These are phyloP conservation scores for Hymenoscyphus fraxineus DNA, from an alignment of 2,329 filamentous ascomycete species.

Conservation along the genomic window DNA sequence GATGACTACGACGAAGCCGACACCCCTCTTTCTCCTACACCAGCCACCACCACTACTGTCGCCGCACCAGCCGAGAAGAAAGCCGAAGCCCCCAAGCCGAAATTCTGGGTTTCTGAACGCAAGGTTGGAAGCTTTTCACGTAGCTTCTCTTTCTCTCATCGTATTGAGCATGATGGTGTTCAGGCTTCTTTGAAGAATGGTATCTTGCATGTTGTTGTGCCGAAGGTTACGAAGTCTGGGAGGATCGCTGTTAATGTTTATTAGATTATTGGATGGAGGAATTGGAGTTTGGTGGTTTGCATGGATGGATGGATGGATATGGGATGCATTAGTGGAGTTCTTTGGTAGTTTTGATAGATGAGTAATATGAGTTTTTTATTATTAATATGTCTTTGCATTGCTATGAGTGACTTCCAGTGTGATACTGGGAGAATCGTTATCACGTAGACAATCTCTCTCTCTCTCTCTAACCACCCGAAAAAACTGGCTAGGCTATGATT, in stretches of 20 bases:
- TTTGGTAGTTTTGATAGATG: too few relatives aligned
- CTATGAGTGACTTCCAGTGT: too few relatives aligned
- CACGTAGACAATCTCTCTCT: too few relatives aligned
- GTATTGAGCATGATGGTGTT: slow-evolving; percentile 59
- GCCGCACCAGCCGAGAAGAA: slow-evolving; percentile 36
- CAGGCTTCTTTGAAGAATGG: slow-evolving; percentile 61
- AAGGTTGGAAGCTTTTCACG: slow-evolving; percentile 63
- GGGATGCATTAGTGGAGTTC: neutral
- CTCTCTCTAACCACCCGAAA: too few relatives aligned
- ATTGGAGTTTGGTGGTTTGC: neutral
- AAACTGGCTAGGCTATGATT: too few relatives aligned
- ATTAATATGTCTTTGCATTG: too few relatives aligned
- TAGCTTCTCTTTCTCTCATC: slow-evolving; percentile 62
- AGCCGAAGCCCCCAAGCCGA: slow-evolving; percentile 42
- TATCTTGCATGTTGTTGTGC: slow-evolving; percentile 58
- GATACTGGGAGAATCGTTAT: too few relatives aligned
- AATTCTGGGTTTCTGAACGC: slow-evolving; percentile 69
- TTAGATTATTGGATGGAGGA: neutral
- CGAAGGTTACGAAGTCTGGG: slow-evolving; percentile 58
- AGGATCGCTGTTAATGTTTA: slow-evolving; percentile 46
- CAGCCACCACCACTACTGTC: slow-evolving; percentile 21
- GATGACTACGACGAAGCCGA: slow-evolving; percentile 29
- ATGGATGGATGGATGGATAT: neutral
- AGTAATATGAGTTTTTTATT: too few relatives aligned
- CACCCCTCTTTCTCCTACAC: slow-evolving; percentile 23